Base-by-base conservation (phyloP, 2,329 filamentous ascomycete genomes). In the Botrytis tulipae region DNA sequence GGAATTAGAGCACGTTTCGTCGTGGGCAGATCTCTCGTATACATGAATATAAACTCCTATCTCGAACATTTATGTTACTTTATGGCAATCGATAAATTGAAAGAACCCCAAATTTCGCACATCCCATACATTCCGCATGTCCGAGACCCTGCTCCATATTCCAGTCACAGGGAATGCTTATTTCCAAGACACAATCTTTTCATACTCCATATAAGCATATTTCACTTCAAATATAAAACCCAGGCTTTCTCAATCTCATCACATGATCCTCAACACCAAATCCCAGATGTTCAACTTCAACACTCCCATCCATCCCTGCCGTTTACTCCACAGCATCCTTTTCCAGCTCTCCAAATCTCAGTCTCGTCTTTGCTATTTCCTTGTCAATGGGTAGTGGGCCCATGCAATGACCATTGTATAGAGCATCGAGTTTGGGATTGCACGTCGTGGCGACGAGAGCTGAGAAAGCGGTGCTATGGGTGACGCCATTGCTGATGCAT, bases 381-480 rank as follows among this genome's bases (percentile, higher is more conserved):
- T 37, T 29, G 9, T 37, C 48, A n/a, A 46, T 12, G 25, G 68
- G 59, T 4, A 44, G 18, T 10, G 73, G 44, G 9, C 71, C 71
- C 46, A 73, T 32, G 4, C 51, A 73, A 70, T 73, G 65, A 8
- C 68, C 68, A n/a, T 44, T 46, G 7, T 29, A 20, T 35, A 73
- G 20, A 25, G 25, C 60, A 65, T 73, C 66, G 5, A 77, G 46
- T 10, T 70, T 37, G 5, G 12, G 6, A 51, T 74, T 75, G 32
- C 61, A 22, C 12, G 73, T 74, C 5, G 69, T 74, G 35, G 40
- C 51, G 4, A 76, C 37, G n/a, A 77, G 71, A n/a, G 73, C 67
- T 22, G 75, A 77, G 73, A 77, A 77, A 1, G 46, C 35, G 4
- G 65, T 76, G 51, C 61, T 73, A 46, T 74, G 67, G 3, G 68